Evolutionary conservation across 1,139 yeast genomes (phyloP), one percentile per base, ranked within the genome.

Genomic region (Candida pseudoviswanathii): DNA sequence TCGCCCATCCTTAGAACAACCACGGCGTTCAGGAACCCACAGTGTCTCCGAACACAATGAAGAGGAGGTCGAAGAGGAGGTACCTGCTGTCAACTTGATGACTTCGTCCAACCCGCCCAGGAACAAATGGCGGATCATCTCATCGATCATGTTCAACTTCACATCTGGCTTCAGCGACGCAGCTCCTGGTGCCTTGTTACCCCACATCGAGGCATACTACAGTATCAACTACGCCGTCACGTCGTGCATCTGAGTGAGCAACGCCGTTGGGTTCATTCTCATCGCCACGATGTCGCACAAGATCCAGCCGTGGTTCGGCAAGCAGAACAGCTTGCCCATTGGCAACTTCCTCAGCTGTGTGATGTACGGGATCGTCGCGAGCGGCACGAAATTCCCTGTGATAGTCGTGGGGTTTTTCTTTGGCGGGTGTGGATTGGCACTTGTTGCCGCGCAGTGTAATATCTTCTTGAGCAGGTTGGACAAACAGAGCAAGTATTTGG

Each of bases 341-440:
- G 81, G 80, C 0, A 67, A 76, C 11, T 33, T 58, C 1, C 58
- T 65, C 45, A 69, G 75, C 22, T 54, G 68, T 24, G 46, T 70
- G 4, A 76, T 77, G 70, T 77, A 67, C 57, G 62, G 73, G 0
- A 60, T 78, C 3, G 73, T 75, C n/a, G 58, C 71, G 43, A 73
- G 75, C 43, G 73, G 73, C 1, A 59, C 73, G 4, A 52, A 53
- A 1, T 72, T 68, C 45, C 63, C 82, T 53, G 53, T 77, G 3
- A 73, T 79, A 9, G 83, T 81, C 11, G 61, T 75, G 39, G 86
- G 75, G 0, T 83, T 78, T 57, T 81, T 78, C 59, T 66, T 82
- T 55, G 84, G 85, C 2, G 89, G 89, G 0, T 59, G 80, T 42
- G 90, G 89, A 0, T 61, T 73, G 31, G 89, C 87, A 1, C 64